Base-by-base conservation (phyloP, 1,139 yeast species). In the Sugiyamaella japonica region DNA sequence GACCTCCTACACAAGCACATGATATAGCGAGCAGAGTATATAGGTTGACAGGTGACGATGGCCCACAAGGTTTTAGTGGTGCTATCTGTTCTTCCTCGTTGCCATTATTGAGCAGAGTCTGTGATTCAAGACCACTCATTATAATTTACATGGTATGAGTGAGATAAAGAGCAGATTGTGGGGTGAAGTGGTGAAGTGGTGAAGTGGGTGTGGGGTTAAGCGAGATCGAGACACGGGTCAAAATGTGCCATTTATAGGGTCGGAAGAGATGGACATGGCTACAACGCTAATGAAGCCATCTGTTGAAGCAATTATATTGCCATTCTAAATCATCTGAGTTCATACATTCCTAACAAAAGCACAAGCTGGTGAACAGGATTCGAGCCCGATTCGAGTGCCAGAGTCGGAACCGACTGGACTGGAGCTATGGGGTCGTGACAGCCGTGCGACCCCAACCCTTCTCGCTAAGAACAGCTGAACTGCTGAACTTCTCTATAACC, bases 1-100 rank as follows among this genome's bases (percentile, higher is more conserved):
- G 54, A 17, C 66, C 66, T 9, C 66, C 66, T 3, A 63, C 58
- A 32, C 61, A 61, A 6, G 63, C 54, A 38, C 56, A 49, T 29
- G 55, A 52, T 29, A 63, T 57, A 8, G 61, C 54, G 15, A 62
- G 54, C n/a, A 61, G 8, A 12, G 40, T 42, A 34, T 49, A 49
- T 15, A 32, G 15, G 23, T 42, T 49, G 7, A 42, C 23, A 36
- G 43, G 38, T 9, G 39, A 36, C 9, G 34, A 29, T 9, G 34
- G 34, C 34, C 25, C 6, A 20, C 3, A 6, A 6, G n/a, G 34
- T 12, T 29, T 29, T 3, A 29, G 10, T 29, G 34, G 34, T 29
- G 7, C 34, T 3, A 29, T 3, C n/a, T 5, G 7, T 29, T 3
- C 34, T 9, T 29, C 25, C 3, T 17, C 9, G 7, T 38, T 15